Conservation (phyloP, 1,139 yeast genomes). For the Magnusiomyces paraingens region DNA sequence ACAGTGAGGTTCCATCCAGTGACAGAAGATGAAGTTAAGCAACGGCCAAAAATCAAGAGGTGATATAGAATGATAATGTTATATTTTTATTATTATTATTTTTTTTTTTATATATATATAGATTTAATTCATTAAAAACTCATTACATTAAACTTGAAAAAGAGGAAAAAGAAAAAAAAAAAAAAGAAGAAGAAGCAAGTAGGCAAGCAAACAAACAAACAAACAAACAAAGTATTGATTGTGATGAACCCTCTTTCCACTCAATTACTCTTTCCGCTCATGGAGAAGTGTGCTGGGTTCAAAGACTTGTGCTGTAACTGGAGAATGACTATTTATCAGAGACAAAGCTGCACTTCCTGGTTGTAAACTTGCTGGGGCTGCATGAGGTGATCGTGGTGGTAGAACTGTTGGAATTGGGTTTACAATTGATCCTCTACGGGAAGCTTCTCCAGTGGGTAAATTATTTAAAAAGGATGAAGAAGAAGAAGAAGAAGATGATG, state of each 20-base stretch:
- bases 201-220: too few species aligned
- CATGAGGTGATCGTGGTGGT: conserved; percentile 10
- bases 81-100: background rate
- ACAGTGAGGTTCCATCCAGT: conserved; percentile 77
- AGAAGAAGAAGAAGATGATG: conserved; percentile 1
- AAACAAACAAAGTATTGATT: too few species aligned
- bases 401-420: conserved; percentile 3
- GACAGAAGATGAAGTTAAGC: conserved; percentile 81
- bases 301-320: background rate
- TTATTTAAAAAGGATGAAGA: background rate
- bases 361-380: background rate
- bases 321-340: background rate
- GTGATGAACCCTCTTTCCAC: too few species aligned
- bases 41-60: conserved; percentile 39
- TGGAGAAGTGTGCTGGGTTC: background rate
- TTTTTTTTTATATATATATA: too few species aligned
- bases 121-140: too few species aligned
- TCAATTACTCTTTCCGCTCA: background rate
- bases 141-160: too few species aligned
- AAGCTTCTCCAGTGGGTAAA: background rate
- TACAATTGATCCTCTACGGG: background rate
- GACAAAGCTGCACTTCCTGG: conserved; percentile 4
- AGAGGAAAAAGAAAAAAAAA: too few species aligned
- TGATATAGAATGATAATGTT: background rate
- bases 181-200: background rate